Evolutionary conservation across 495 filamentous ascomycete species (phyloP), one percentile per base, ranked within the genome.

Genomic region (Hyaloscypha finlandica): DNA sequence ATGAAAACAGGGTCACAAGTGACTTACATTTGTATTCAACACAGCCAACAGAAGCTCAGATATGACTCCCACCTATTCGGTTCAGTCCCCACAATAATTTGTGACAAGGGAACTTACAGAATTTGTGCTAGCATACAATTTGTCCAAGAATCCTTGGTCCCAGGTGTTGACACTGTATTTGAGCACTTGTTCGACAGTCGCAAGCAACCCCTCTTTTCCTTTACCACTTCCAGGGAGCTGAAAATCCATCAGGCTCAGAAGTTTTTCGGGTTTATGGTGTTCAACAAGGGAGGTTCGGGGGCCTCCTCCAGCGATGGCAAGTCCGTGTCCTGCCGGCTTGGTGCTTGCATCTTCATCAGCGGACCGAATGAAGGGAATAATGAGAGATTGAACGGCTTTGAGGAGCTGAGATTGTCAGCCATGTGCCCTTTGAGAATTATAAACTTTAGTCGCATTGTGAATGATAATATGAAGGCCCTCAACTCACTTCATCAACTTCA

Each of bases 61-160:
- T 20, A 88, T 85, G 0, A 97, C 81, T 19, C 94, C 94, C 25
- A 92, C 83, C 84, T 88, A 61, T n/a, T 64, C 52, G 54, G 37
- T 30, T 56, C 22, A 56, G 53, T 30, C 3, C 8, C 8, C 8
- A 14, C 29, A 31, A 25, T 12, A 29, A 56, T 2, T 6, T 6
- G 0, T 5, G 25, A 37, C 35, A 51, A 0, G 33, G 52, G 4
- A 8, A 31, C 84, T 45, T 70, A 89, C 91, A 19, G 93, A 88
- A 77, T 95, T 93, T 31, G 91, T 95, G 59, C 86, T 89, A 25
- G 89, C 89, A 76, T 97, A 97, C 37, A 97, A 80, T 80, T 97
- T 96, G 77, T 97, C 92, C 75, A 97, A 77, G 78, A 99, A 97
- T 8, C 94, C 95, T 73, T 94, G 92, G 76, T 94, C 90, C 94